A percentile compares a stretch with the other conserved stretches of the same genome.
Conservation (phyloP, 371 early-diverging fungal species). For the Caulochytrium protostelioides region DNA sequence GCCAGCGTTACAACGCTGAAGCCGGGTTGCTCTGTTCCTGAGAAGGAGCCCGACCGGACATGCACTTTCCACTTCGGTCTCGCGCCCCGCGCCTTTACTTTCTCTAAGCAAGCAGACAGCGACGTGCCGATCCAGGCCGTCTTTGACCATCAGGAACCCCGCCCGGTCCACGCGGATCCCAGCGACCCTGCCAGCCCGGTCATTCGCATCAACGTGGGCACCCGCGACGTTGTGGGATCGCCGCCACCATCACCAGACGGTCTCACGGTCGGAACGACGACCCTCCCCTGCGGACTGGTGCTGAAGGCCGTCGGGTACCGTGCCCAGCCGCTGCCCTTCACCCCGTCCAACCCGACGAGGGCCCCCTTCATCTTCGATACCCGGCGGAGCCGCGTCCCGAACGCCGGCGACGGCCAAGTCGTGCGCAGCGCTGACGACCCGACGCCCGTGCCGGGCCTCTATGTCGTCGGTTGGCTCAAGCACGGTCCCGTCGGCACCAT, state of each 20-base stretch:
- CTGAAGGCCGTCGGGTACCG: slow-evolving; percentile 74
- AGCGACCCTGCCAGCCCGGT: slow-evolving; percentile 43
- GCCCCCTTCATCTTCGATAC: slow-evolving; percentile 53
- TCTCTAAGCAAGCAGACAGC: no score
- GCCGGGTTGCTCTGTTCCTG: slow-evolving; percentile 48
- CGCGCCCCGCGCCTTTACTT: no score
- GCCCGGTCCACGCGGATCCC: slow-evolving; percentile 28
- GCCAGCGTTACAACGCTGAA: slow-evolving; percentile 30
- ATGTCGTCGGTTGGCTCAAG: slow-evolving; percentile 85
- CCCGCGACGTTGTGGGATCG: slow-evolving; percentile 1
- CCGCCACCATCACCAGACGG: slow-evolving; percentile 9
- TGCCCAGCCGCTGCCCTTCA: slow-evolving; percentile 33
- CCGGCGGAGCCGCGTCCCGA: slow-evolving; percentile 44
- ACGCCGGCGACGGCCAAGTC: slow-evolving; percentile 50
- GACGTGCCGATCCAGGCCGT: slow-evolving; percentile 2
- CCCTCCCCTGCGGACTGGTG: slow-evolving; percentile 38
- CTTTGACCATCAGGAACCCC: not conserved
- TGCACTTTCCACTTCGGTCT: no score
- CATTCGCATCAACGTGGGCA: slow-evolving; percentile 4
- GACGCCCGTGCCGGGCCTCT: slow-evolving; percentile 15
- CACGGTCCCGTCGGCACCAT: slow-evolving; percentile 85
- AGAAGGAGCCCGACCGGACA: no score
- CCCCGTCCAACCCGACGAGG: no score
- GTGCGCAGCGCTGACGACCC: slow-evolving; percentile 16
- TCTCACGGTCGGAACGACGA: slow-evolving; percentile 44